Percentiles rank a stretch among this genome's conserved stretches.
phyloP scores from a whole-genome alignment of 1,284 basidiomycete genomes.

The Volvariella volvacea region DNA sequence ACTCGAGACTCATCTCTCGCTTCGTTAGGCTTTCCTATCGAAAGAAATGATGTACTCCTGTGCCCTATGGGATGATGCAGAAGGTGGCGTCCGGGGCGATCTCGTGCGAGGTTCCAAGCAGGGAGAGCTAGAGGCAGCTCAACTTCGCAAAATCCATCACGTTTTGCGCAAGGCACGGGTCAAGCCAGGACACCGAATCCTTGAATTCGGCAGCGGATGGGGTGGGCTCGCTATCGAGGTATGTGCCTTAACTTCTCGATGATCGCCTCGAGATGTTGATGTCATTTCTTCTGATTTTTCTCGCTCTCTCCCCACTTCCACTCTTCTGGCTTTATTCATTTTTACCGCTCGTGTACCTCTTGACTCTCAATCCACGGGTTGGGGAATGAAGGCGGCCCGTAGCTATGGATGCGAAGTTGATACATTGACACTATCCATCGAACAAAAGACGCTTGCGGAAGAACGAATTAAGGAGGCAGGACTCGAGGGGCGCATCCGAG shows the following conservation, averaged over 20 bases:
- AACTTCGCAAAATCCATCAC: slow-evolving; percentile 73
- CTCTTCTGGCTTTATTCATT: slow-evolving; percentile 16
- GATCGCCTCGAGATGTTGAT: too few relatives aligned
- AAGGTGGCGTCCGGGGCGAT: slow-evolving; percentile 68
- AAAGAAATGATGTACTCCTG: slow-evolving; percentile 93
- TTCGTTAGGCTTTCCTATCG: slow-evolving; percentile 70
- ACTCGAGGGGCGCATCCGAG: slow-evolving; percentile 63
- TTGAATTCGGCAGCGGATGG: slow-evolving; percentile 94
- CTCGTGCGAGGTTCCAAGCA: slow-evolving; percentile 39
- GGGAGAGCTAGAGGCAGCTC: slow-evolving; percentile 76
- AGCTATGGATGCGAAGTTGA: slow-evolving; percentile 78
- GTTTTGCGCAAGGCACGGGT: slow-evolving; percentile 76
- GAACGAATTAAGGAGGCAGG: slow-evolving; percentile 72
- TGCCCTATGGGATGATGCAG: slow-evolving; percentile 69
- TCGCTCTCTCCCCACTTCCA: slow-evolving; percentile 13
- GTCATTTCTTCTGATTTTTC: too few relatives aligned
- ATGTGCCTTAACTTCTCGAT: slow-evolving; percentile 5
- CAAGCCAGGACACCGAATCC: slow-evolving; percentile 68
- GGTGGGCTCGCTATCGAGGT: slow-evolving; percentile 87
- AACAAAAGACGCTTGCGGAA: slow-evolving; percentile 84
- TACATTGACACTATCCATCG: slow-evolving; percentile 78
- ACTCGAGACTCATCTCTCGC: slow-evolving; percentile 2
- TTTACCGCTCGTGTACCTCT: slow-evolving; percentile 1
- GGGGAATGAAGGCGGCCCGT: slow-evolving; percentile 48
- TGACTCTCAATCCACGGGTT: slow-evolving; percentile 5